Evolutionary conservation across 2,329 filamentous ascomycete genomes (phyloP).

Genomic region (Clonostachys sp.): DNA sequence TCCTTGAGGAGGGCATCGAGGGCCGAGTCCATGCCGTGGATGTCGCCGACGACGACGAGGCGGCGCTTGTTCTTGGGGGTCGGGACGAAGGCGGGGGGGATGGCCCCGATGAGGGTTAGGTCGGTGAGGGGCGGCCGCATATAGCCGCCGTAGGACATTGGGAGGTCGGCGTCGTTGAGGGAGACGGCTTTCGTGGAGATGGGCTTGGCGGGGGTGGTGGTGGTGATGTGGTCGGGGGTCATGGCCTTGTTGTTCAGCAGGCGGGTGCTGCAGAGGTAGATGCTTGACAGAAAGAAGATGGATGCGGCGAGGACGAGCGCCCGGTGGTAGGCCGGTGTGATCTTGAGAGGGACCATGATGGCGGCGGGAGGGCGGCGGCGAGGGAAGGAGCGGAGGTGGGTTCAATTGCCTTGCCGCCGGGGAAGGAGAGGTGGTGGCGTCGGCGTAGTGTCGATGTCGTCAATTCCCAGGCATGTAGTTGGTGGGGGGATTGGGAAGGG

Average conservation of each 20-base stretch:
- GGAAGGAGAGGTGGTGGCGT: too few relatives aligned
- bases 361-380: background rate
- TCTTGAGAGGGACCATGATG: background rate
- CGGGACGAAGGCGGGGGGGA: conserved; percentile 21
- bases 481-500: too few relatives aligned
- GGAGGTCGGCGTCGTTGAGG: conserved; percentile 19
- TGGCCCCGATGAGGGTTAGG: conserved; percentile 18
- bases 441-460: too few relatives aligned
- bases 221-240: background rate
- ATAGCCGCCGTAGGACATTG: conserved; percentile 34
- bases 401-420: too few relatives aligned
- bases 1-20: conserved; percentile 63
- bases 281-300: conserved; percentile 23
- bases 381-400: too few relatives aligned
- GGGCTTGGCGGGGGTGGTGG: background rate
- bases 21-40: conserved; percentile 79
- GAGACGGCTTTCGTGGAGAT: conserved; percentile 5
- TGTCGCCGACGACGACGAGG: conserved; percentile 82
- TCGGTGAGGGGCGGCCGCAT: conserved; percentile 28
- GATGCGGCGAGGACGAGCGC: conserved; percentile 19
- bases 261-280: conserved; percentile 25
- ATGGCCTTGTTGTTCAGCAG: conserved; percentile 12
- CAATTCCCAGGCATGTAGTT: too few relatives aligned
- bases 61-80: conserved; percentile 42
- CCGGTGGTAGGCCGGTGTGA: conserved; percentile 16